Evolutionary conservation across 192 early-diverging fungal species (phyloP).

Genomic region (Mortierella hygrophila): DNA sequence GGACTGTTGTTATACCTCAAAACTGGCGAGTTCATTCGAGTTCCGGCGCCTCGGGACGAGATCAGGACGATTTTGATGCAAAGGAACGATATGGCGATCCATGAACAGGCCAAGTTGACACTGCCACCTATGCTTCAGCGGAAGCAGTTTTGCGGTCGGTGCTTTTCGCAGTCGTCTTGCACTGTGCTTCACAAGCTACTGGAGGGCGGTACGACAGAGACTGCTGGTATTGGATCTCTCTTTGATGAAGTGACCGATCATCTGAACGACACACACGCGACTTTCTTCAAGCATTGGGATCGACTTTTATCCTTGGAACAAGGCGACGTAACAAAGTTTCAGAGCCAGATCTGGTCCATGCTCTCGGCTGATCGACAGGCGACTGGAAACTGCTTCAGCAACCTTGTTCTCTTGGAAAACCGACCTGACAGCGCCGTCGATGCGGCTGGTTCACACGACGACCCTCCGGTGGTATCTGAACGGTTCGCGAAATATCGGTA

Average conservation of each 20-base stretch:
- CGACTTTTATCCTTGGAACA: slow-evolving; percentile 82
- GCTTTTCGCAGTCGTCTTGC: slow-evolving; percentile 75
- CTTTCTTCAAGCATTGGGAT: slow-evolving; percentile 87
- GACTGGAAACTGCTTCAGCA: slow-evolving; percentile 47
- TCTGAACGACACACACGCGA: slow-evolving; percentile 66
- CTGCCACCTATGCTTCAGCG: slow-evolving; percentile 83
- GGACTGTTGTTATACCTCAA: slow-evolving; percentile 88
- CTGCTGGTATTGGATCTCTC: slow-evolving; percentile 67
- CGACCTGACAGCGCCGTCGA: slow-evolving; percentile 5
- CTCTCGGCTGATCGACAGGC: slow-evolving; percentile 62
- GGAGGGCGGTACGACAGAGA: slow-evolving; percentile 72
- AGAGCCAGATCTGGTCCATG: slow-evolving; percentile 80
- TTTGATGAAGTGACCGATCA: slow-evolving; percentile 77
- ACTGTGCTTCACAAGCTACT: slow-evolving; percentile 77
- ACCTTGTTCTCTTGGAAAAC: slow-evolving; percentile 24
- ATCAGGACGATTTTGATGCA: slow-evolving; percentile 77
- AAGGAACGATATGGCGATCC: slow-evolving; percentile 81
- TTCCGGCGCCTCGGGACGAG: slow-evolving; percentile 75
- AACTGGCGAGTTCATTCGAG: slow-evolving; percentile 69
- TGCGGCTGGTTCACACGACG: slow-evolving; percentile 11
- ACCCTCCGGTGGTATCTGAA: background rate
- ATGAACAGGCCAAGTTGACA: slow-evolving; percentile 49
- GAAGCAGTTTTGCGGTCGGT: slow-evolving; percentile 73
- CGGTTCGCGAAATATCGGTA: slow-evolving; percentile 30
- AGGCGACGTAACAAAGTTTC: slow-evolving; percentile 68